Percentiles rank a stretch among this genome's conserved stretches.
phyloP scores from a whole-genome alignment of 108 stramenopile species.

The Cyclotella choctawhatcheeana region DNA sequence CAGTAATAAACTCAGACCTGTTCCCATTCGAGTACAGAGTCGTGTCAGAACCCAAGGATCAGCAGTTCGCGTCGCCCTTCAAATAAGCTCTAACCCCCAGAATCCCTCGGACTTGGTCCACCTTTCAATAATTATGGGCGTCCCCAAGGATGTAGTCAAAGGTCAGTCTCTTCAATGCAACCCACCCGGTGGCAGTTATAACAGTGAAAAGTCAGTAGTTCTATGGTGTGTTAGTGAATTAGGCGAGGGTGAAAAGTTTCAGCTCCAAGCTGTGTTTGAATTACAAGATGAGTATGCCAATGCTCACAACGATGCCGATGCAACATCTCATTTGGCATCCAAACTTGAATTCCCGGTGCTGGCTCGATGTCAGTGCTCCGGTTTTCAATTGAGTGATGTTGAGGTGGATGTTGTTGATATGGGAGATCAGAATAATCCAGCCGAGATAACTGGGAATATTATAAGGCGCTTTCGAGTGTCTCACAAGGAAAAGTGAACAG shows the following conservation, averaged over 20 bases:
- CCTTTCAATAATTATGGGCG: conserved; percentile 86
- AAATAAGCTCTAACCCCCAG: conserved; percentile 89
- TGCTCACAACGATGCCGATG: conserved; percentile 27
- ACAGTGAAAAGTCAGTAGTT: conserved; percentile 77
- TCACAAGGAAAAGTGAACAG: conserved; percentile 50
- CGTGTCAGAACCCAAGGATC: conserved; percentile 64
- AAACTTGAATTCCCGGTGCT: conserved; percentile 81
- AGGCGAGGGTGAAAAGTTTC: conserved; percentile 88
- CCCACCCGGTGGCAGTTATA: conserved; percentile 88
- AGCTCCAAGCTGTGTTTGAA: conserved; percentile 81
- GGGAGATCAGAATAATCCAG: conserved; percentile 57
- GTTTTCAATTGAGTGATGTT: conserved; percentile 82
- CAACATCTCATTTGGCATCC: conserved; percentile 16
- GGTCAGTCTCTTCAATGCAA: conserved; percentile 79
- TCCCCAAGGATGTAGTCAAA: conserved; percentile 55
- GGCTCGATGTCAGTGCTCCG: conserved; percentile 83
- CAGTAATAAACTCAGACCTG: conserved; percentile 70
- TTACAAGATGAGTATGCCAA: conserved; percentile 37
- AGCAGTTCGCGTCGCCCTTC: conserved; percentile 79
- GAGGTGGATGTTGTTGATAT: conserved; percentile 67
- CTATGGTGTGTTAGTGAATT: conserved; percentile 86
- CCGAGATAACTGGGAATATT: conserved; percentile 76
- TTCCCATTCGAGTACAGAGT: conserved; percentile 89
- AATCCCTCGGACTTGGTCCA: conserved; percentile 81
- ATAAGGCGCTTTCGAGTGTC: conserved; percentile 82